phyloP scores from a whole-genome alignment of 2,329 filamentous ascomycete species.

The Exophiala sp. region DNA sequence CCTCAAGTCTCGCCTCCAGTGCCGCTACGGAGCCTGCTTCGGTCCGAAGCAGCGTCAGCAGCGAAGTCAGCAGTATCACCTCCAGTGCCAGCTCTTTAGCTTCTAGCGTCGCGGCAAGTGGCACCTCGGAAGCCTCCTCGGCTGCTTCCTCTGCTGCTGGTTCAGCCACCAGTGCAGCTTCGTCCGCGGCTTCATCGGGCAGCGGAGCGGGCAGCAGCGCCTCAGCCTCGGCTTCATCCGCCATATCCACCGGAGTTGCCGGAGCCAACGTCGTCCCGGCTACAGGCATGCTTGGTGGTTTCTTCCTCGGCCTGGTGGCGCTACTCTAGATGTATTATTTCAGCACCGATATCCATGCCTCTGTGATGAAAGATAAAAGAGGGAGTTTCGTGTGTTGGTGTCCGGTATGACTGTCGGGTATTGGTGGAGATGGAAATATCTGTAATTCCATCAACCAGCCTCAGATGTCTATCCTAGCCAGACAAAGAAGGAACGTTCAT shows the following conservation, averaged over 20 bases:
- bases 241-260: too few relatives aligned
- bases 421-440: too few relatives aligned
- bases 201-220: slow-evolving; percentile 13
- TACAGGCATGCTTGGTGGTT: slow-evolving; percentile 14
- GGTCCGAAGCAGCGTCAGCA: slow-evolving; percentile 16
- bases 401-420: neutral
- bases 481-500: too few relatives aligned
- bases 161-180: slow-evolving; percentile 5
- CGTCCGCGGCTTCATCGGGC: slow-evolving; percentile 1
- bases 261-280: slow-evolving; percentile 5
- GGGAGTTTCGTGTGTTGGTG: neutral
- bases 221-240: slow-evolving; percentile 6
- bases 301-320: slow-evolving; percentile 19
- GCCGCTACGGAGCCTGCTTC: slow-evolving; percentile 15
- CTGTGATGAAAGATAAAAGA: neutral
- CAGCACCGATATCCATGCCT: too few relatives aligned
- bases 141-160: slow-evolving; percentile 1
- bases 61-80: slow-evolving; percentile 18
- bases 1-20: slow-evolving; percentile 15
- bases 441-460: too few relatives aligned
- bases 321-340: slow-evolving; percentile 9
- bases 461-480: too few relatives aligned
- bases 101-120: slow-evolving; percentile 11
- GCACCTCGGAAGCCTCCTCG: slow-evolving; percentile 10
- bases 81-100: slow-evolving; percentile 12